Base-by-base conservation (phyloP, 2,329 filamentous ascomycete genomes). In the Alternaria brassicicola region DNA sequence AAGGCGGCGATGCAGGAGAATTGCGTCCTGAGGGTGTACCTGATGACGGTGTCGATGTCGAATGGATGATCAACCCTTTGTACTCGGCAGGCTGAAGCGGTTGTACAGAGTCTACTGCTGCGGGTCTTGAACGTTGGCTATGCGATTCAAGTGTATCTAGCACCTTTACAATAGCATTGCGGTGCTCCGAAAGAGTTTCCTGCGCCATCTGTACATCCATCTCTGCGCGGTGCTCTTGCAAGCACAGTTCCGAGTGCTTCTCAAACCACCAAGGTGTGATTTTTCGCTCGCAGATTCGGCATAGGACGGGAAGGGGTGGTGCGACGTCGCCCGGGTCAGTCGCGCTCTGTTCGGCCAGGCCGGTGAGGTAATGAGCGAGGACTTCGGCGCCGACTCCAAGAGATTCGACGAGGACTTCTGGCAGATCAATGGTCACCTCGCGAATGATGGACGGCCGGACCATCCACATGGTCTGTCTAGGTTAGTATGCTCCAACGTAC, bases 221-320 rank as follows among this genome's bases (percentile, higher is more conserved):
- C 76, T 99, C 95, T 0, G 95, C 94, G 50, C 91, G 89, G 74
- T 99, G 95, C 75, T 99, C 95, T 75, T 98, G 93, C 54, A 97
- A 83, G 73, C 95, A 99, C 19, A 98, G 82, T 70, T 99, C 96
- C 2, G 94, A 97, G 76, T 99, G 95, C 78, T 98, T 99, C 79
- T 99, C 95, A 69, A 99, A 99, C 96, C 95, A 99, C 95, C 95
- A 99, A 0, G 94, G 93, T 4, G 92, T 92, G 60, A 99, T 98
- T 62, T 97, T 92, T 52, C 95, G 91, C 76, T 99, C 95, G 77
- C 95, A 99, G 54, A 99, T 98, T 51, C 95, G 92, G 77, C 95
- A 99, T 15, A 99, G 85, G 4, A 98, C 90, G 0, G 93, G 92
- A 10, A 88, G 83, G 0, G 94, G 93, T 3, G 92, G 92, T 9